Conservation (phyloP, 129 eudicot genomes). For the Saposhnikovia divaricata region DNA sequence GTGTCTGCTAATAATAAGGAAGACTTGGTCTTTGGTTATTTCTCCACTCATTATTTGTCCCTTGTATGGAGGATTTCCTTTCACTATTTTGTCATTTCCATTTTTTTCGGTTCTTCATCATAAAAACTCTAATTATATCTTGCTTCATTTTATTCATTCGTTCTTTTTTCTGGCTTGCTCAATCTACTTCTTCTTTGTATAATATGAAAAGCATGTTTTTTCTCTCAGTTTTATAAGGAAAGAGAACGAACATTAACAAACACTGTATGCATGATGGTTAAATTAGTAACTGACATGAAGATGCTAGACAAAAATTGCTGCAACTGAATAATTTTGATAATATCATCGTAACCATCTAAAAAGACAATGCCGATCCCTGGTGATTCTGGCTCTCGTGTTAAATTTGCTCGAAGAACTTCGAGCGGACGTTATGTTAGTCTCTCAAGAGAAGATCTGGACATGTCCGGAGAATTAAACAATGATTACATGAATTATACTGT, state of each 20-base stretch:
- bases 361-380: conserved; percentile 35
- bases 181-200: neutral
- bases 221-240: too few relatives aligned
- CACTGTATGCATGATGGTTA: neutral
- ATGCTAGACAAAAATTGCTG: neutral
- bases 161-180: neutral
- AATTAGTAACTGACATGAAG: neutral
- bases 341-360: conserved; percentile 50
- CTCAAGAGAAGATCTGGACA: conserved; percentile 57
- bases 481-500: conserved; percentile 84
- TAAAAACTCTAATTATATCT: neutral
- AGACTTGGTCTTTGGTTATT: neutral
- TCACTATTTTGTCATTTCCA: conserved; percentile 1
- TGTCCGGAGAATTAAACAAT: conserved; percentile 48
- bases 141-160: neutral
- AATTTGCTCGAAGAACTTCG: conserved; percentile 76
- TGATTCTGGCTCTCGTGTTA: conserved; percentile 29
- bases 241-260: neutral
- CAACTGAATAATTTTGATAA: neutral
- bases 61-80: neutral
- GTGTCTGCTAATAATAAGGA: neutral
- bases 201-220: neutral
- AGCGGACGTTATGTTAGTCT: conserved; percentile 78
- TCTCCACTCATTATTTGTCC: neutral
- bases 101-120: neutral